Percentiles rank a stretch among this genome's conserved stretches.
These are phyloP conservation scores for Rhodotorula kratochvilovae DNA, from an alignment of 768 basidiomycete species.

Conservation along the genomic window DNA sequence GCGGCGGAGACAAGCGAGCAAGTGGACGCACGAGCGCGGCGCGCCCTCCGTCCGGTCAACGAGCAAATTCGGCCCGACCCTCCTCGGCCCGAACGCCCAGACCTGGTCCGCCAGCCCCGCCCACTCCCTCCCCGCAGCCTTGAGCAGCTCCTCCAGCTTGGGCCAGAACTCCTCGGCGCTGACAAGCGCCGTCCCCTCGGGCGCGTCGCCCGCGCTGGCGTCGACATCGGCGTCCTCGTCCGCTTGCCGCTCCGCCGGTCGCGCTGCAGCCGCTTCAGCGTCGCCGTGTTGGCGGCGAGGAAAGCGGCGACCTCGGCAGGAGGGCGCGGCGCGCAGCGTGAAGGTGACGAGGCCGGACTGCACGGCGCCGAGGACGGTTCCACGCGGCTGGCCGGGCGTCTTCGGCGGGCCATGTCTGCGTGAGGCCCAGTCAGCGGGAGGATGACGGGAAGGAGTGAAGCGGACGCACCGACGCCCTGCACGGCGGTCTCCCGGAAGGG, in stretches of 20 bases:
- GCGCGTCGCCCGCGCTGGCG: constrained; percentile 34
- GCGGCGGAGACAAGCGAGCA: neutral
- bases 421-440: neutral
- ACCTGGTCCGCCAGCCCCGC: constrained; percentile 61
- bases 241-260: constrained; percentile 45
- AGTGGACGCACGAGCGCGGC: constrained; percentile 43
- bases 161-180: constrained; percentile 75
- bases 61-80: constrained; percentile 77
- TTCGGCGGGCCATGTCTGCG: constrained; percentile 85
- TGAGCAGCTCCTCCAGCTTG: constrained; percentile 60
- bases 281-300: constrained; percentile 64
- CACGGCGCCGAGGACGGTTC: constrained; percentile 68
- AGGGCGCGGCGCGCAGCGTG: constrained; percentile 77
- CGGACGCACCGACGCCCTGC: constrained; percentile 41
- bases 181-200: constrained; percentile 50
- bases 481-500: constrained; percentile 95
- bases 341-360: constrained; percentile 70
- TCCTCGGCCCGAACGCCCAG: constrained; percentile 89
- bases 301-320: constrained; percentile 69
- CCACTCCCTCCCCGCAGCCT: constrained; percentile 75
- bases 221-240: constrained; percentile 31
- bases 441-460: constrained; percentile 48
- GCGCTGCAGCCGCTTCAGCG: constrained; percentile 61
- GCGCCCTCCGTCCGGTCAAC: constrained; percentile 59
- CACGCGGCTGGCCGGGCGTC: constrained; percentile 62